phyloP scores from a whole-genome alignment of 2,329 filamentous ascomycete species.

The Teratosphaeria zuluensis region DNA sequence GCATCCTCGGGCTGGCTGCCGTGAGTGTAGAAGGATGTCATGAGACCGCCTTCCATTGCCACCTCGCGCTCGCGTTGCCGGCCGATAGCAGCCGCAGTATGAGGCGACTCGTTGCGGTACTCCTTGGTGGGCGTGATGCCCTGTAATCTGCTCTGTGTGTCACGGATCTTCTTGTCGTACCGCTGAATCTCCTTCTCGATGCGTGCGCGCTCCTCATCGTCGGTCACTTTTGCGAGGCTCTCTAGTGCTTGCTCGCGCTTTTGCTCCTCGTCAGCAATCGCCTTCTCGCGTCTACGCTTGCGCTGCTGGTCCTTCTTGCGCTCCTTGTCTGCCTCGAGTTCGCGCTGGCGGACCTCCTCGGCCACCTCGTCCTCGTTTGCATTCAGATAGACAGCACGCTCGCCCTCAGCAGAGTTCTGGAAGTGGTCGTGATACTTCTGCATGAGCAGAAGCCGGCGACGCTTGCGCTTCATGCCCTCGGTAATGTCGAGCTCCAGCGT shows the following conservation, averaged over 20 bases:
- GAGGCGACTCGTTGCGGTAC: slow-evolving; percentile 58
- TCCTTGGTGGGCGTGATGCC: slow-evolving; percentile 68
- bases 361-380: slow-evolving; percentile 72
- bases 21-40: slow-evolving; percentile 63
- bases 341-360: slow-evolving; percentile 78
- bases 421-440: slow-evolving; percentile 51
- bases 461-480: slow-evolving; percentile 59
- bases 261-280: slow-evolving; percentile 75
- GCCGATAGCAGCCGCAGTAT: slow-evolving; percentile 17
- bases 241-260: slow-evolving; percentile 73
- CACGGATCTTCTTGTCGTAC: slow-evolving; percentile 83
- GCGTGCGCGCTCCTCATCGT: slow-evolving; percentile 72
- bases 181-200: slow-evolving; percentile 79
- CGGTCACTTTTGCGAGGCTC: slow-evolving; percentile 66
- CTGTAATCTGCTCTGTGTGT: slow-evolving; percentile 78
- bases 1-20: slow-evolving; percentile 17
- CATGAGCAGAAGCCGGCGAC: slow-evolving; percentile 48
- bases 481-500: slow-evolving; percentile 53
- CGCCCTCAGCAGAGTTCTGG: slow-evolving; percentile 56
- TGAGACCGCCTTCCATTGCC: slow-evolving; percentile 75
- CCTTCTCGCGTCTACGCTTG: slow-evolving; percentile 89
- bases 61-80: slow-evolving; percentile 41
- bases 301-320: slow-evolving; percentile 99
- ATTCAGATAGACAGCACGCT: slow-evolving; percentile 66
- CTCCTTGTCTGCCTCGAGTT: slow-evolving; percentile 91